Conservation (phyloP, 345 rosid genomes). For the Luvunga scandens region DNA sequence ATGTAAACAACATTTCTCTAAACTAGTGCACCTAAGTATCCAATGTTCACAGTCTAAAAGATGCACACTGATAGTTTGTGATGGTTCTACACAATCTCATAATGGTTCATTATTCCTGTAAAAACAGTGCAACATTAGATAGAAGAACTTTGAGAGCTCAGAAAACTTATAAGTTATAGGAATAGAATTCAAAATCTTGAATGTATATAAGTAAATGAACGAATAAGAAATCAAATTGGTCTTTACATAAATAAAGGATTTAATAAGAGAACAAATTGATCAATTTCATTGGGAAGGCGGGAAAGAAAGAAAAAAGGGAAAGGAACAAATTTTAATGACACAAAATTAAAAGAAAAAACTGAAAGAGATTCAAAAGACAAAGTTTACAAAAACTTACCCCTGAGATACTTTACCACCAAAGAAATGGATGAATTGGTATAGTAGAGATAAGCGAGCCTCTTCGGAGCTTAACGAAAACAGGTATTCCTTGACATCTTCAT, state of each 20-base stretch:
- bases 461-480: constrained; percentile 70
- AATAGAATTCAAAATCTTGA: neutral
- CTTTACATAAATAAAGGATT: neutral
- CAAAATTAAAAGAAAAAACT: neutral
- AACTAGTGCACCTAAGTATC: neutral
- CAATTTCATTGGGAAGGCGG: neutral
- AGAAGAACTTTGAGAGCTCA: neutral
- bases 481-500: constrained; percentile 80
- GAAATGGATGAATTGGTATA: constrained; percentile 76
- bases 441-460: constrained; percentile 69
- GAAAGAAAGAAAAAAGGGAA: neutral
- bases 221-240: neutral
- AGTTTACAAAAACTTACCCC: constrained; percentile 32
- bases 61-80: neutral
- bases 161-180: neutral
- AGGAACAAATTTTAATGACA: neutral
- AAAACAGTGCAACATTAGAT: neutral
- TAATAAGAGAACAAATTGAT: neutral
- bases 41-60: neutral
- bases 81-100: neutral
- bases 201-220: neutral
- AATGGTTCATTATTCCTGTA: neutral
- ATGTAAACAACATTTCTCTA: neutral
- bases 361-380: neutral
- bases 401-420: constrained; percentile 74